Conservation (phyloP, 2,329 filamentous ascomycete genomes). For the Atkinsonella hypoxylon region DNA sequence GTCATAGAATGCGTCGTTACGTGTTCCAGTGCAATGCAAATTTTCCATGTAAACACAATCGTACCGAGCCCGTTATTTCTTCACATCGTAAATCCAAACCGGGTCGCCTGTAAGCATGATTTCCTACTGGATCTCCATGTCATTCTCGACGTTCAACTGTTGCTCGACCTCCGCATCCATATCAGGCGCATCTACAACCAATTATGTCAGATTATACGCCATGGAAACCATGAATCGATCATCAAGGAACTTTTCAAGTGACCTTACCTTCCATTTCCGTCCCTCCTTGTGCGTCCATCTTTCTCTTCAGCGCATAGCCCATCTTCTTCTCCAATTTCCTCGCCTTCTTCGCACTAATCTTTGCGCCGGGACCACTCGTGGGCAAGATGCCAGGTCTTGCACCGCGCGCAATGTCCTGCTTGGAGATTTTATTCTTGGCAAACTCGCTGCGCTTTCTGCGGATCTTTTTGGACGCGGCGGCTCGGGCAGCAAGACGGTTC, state of each 20-base stretch:
- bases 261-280: constrained; percentile 35
- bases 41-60: too few relatives aligned
- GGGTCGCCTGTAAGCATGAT: neutral
- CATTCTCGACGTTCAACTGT: constrained; percentile 10
- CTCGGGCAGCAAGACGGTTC: constrained; percentile 37
- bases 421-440: constrained; percentile 26
- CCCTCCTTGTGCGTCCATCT: constrained; percentile 37
- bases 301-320: constrained; percentile 39
- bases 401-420: constrained; percentile 34
- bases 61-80: too few relatives aligned
- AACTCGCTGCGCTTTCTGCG: constrained; percentile 29
- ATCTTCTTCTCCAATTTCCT: constrained; percentile 44
- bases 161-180: constrained; percentile 3
- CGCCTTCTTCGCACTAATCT: constrained; percentile 42
- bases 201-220: neutral
- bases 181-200: constrained; percentile 11
- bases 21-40: neutral
- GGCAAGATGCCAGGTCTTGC: constrained; percentile 41
- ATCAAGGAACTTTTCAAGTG: neutral
- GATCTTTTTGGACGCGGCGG: constrained; percentile 31
- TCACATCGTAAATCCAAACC: neutral
- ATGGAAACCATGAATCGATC: neutral
- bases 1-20: neutral
- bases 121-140: constrained; percentile 12
- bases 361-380: constrained; percentile 39